Percentiles rank a stretch among this genome's conserved stretches.
phyloP scores from a whole-genome alignment of 1,284 basidiomycete genomes.

The Tetrapyrgos nigripes region DNA sequence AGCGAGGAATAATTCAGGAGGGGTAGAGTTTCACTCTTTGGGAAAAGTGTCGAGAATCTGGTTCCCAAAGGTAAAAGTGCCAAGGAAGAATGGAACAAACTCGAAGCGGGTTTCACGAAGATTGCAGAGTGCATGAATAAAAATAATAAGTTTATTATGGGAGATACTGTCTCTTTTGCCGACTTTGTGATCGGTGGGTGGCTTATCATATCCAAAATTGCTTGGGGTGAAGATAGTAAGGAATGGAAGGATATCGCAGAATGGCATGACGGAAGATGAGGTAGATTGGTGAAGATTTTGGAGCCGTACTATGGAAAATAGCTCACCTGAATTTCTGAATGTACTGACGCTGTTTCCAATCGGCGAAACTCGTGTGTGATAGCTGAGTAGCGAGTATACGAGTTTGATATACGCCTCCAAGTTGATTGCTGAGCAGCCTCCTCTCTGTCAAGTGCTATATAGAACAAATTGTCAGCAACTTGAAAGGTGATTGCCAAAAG shows the following conservation, averaged over 20 bases:
- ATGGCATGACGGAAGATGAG: slow-evolving; percentile 43
- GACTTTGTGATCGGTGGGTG: slow-evolving; percentile 36
- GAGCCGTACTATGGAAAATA: too few species aligned
- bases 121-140: slow-evolving; percentile 35
- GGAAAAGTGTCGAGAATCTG: slow-evolving; percentile 39
- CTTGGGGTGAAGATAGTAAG: slow-evolving; percentile 20
- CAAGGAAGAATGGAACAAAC: slow-evolving; percentile 25
- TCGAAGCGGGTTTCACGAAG: slow-evolving; percentile 26
- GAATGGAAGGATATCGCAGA: slow-evolving; percentile 33
- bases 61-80: slow-evolving; percentile 30
- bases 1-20: background rate
- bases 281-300: slow-evolving; percentile 29
- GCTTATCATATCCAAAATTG: slow-evolving; percentile 32
- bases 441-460: too few species aligned
- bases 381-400: too few species aligned
- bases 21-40: slow-evolving; percentile 17
- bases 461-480: too few species aligned
- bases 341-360: too few species aligned
- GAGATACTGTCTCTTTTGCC: slow-evolving; percentile 36
- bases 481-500: too few species aligned
- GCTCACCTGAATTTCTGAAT: too few species aligned
- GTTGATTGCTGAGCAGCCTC: too few species aligned
- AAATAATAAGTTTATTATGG: slow-evolving; percentile 36
- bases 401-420: too few species aligned
- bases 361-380: too few species aligned